Conservation (phyloP, 129 eudicot species). For the Gnaphalium uliginosum region DNA sequence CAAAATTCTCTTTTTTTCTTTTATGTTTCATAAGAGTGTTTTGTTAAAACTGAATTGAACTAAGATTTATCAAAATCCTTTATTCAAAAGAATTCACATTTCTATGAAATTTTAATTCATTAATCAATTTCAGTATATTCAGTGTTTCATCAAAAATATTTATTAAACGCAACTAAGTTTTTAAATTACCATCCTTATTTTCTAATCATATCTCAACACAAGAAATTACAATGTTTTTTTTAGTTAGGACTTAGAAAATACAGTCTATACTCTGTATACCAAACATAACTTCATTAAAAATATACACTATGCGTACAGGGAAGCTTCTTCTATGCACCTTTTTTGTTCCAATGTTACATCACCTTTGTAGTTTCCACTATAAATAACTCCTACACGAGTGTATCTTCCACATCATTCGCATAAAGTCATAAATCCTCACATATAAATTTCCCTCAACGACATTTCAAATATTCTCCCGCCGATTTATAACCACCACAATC, state of each 20-base stretch:
- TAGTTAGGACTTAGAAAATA: neutral
- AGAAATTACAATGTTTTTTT: neutral
- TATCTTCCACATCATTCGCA: slow-evolving; percentile 6
- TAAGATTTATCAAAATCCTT: no score
- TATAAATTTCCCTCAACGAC: slow-evolving; percentile 7
- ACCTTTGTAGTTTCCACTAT: slow-evolving; percentile 14
- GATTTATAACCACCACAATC: neutral
- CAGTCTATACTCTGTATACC: neutral
- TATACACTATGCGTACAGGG: neutral
- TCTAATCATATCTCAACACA: neutral
- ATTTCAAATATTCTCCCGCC: slow-evolving; percentile 27
- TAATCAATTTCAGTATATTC: no score
- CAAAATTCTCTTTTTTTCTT: no score
- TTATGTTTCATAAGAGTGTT: no score
- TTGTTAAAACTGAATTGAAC: no score
- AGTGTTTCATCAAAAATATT: no score
- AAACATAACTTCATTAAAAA: no score
- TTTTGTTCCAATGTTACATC: slow-evolving; percentile 4
- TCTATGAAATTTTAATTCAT: no score
- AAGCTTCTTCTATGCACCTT: slow-evolving; percentile 24
- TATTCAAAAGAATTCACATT: no score
- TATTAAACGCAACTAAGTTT: no score
- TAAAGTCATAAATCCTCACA: neutral
- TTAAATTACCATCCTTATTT: neutral
- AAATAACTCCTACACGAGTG: slow-evolving; percentile 24